Percentiles rank a stretch among this genome's conserved stretches.
Conservation (phyloP, 2,329 filamentous ascomycete species). For the Paracorniculantispora psalliotae region DNA sequence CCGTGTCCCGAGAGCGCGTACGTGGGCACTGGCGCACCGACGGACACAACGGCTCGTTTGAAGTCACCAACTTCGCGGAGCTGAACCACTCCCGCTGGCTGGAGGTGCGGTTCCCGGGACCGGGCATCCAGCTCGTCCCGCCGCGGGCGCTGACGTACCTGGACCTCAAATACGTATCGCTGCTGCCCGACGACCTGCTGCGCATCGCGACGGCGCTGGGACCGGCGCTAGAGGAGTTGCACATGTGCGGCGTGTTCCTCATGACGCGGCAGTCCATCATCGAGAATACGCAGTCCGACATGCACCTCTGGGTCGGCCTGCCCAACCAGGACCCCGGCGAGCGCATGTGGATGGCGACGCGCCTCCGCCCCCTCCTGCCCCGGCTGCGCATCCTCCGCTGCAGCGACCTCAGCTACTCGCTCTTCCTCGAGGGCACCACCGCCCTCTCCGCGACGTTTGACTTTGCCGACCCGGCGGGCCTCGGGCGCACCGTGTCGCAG, state of each 20-base stretch:
- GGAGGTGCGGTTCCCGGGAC: not conserved
- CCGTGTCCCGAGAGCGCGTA: too few relatives aligned
- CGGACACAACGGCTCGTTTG: too few relatives aligned
- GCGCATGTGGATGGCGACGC: conserved; percentile 39
- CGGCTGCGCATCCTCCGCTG: conserved; percentile 39
- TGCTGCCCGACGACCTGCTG: conserved; percentile 32
- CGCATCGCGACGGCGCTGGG: conserved; percentile 31
- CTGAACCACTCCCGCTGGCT: conserved; percentile 35
- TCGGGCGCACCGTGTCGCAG: conserved; percentile 36
- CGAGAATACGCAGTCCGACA: conserved; percentile 28
- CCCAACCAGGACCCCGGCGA: conserved; percentile 36
- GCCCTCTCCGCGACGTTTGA: conserved; percentile 31
- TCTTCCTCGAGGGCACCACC: conserved; percentile 31
- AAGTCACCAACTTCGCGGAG: not conserved
- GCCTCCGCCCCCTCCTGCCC: conserved; percentile 31
- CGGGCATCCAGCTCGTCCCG: conserved; percentile 17
- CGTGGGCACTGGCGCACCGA: too few relatives aligned
- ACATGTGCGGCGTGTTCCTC: conserved; percentile 41
- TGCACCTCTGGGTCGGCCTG: conserved; percentile 41
- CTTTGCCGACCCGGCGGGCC: conserved; percentile 36
- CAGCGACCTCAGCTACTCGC: conserved; percentile 39
- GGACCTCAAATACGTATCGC: conserved; percentile 39
- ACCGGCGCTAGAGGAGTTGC: conserved; percentile 38
- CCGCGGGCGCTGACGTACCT: conserved; percentile 34
- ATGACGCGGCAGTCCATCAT: conserved; percentile 34